Base-by-base conservation (phyloP, 202 grass and related monocot genomes). In the Zizania palustris region DNA sequence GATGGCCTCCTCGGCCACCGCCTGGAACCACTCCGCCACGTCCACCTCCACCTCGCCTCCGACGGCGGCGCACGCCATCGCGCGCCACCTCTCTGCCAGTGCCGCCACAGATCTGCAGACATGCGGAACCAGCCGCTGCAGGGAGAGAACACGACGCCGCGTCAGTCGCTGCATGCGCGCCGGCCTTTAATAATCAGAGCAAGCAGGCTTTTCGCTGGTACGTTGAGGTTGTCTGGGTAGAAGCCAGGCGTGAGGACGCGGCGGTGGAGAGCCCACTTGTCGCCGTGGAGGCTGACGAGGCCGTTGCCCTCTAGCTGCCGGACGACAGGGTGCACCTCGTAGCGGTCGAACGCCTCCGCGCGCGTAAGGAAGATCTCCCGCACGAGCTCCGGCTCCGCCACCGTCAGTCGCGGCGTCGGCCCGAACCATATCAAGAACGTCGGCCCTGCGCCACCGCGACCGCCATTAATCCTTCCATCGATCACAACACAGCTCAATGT, bases 401-500 rank as follows among this genome's bases (percentile, higher is more conserved):
- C 59, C 65, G 93, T 80, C 3, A 97, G 87, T 45, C 93, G 85
- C 51, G 93, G 90, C 36, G 90, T 97, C 58, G 87, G 93, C 33
- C 93, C 93, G 69, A 97, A 97, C 93, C 93, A 97, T 21, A 93
- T 86, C 80, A 97, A 14, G 54, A 97, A 90, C 80, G 67, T 90
- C 46, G 85, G 86, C 42, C 93, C 93, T 96, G 79, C 75, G 12
- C 65, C 45, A 9, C 64, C 28, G 37, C 65, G 22, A 21, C n/a
- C 38, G 9, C 42, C 35, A 54, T 73, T 82, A 67, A 19, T n/a
- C 60, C 70, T 3, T 1, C 66, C 49, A 79, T 3, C 5, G 16
- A 46, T 42, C 38, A 38, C 38, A 14, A 63, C 60, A 28, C 28
- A 28, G 28, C 28, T 28, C 28, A 28, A 28, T 28, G 28, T 28